Percentiles rank a stretch among this genome's conserved stretches.
These are phyloP conservation scores for Diospyros lotus DNA, from an alignment of 148 eudicot species.

Conservation along the genomic window DNA sequence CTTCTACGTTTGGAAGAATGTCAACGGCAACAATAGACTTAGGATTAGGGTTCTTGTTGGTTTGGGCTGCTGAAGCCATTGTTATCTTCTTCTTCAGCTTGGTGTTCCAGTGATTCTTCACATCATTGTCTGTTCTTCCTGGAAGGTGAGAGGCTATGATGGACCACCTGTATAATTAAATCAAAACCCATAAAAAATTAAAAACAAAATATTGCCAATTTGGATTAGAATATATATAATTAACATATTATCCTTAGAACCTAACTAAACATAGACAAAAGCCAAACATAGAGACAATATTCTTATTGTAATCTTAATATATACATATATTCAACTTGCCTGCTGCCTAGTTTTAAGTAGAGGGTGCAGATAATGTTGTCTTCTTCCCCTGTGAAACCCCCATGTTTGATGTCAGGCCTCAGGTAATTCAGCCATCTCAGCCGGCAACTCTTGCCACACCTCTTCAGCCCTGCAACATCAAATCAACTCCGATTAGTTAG, in stretches of 20 bases:
- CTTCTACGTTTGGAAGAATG: too few species aligned
- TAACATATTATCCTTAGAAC: too few species aligned
- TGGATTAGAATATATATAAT: too few species aligned
- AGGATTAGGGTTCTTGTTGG: too few species aligned
- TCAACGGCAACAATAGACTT: too few species aligned
- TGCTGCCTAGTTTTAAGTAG: constrained; percentile 58
- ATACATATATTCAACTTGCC: constrained; percentile 24
- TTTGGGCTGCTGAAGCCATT: too few species aligned
- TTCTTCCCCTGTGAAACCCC: constrained; percentile 58
- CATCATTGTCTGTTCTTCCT: constrained; percentile 80
- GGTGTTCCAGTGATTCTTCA: constrained; percentile 83
- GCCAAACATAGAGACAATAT: not conserved
- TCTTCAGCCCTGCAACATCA: constrained; percentile 36
- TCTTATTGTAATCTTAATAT: not conserved
- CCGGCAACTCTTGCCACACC: constrained; percentile 76
- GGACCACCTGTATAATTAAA: constrained; percentile 50
- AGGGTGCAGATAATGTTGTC: constrained; percentile 51
- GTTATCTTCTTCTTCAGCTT: constrained; percentile 60
- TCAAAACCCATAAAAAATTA: not conserved
- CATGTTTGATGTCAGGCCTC: constrained; percentile 69
- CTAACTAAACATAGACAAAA: too few species aligned
- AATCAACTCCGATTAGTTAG: not conserved
- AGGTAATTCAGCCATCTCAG: constrained; percentile 79
- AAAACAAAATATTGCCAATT: too few species aligned
- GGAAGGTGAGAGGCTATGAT: constrained; percentile 62